Base-by-base conservation (phyloP, 495 filamentous ascomycete genomes). In the Physcia stellaris region DNA sequence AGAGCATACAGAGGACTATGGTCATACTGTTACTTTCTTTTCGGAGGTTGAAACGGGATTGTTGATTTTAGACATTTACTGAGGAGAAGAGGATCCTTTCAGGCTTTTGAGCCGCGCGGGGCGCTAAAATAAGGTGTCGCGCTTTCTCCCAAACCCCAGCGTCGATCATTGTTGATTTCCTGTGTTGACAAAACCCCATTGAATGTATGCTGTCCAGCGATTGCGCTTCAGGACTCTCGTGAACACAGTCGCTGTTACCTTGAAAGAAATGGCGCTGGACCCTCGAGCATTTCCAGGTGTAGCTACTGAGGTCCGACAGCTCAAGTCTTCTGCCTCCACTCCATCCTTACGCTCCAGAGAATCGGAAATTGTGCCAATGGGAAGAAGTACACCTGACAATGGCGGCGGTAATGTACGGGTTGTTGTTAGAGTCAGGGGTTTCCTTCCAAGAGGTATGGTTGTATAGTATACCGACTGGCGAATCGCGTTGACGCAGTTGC, bases 401-500 rank as follows among this genome's bases (percentile, higher is more conserved):
- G 60, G 66, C 11, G 84, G 78, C 24, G 86, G 84, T 11, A 95
- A 96, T 66, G 88, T 98, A 37, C 76, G 81, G 55, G 90, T 98
- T 15, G 90, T 95, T 11, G 90, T 98, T 49, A 67, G 90, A 46
- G 86, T 94, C 38, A 69, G 90, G 46, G 86, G 77, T 16, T 96
- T 94, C 59, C 60, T 98, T 28, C 80, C 76, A 12, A 62, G 90
- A 79, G 88, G 88, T 94, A 68, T 37, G 67, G 53, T 46, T 28
- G 18, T n/a, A n/a, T n/a, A n/a, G n/a, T n/a, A n/a, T n/a, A n/a
- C n/a, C 28, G 42, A 0, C 36, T 26, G 17, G 21, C 35, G 47
- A 19, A 39, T n/a, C 32, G 33, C 35, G 39, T 13, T 39, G 28
- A 40, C 7, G 19, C 13, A 12, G 11, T 4, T 17, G 24, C 41